Evolutionary conservation across 371 early-diverging fungal species (phyloP).

Genomic region (Mucor saturninus): DNA sequence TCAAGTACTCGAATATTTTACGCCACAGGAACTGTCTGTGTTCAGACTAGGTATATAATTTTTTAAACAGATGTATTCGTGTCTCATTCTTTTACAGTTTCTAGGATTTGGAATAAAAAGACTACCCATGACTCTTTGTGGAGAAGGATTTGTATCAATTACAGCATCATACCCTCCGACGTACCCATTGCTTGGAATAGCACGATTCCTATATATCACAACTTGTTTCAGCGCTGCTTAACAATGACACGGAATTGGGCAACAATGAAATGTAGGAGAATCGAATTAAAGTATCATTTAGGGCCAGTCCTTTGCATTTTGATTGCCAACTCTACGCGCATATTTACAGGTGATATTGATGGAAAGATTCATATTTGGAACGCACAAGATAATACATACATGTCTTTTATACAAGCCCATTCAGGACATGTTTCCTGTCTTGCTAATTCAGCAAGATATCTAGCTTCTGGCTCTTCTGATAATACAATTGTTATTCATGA

Average conservation of each 20-base stretch:
- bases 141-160: slow-evolving; percentile 21
- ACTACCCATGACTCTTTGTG: slow-evolving; percentile 19
- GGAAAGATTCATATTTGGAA: slow-evolving; percentile 80
- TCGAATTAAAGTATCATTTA: slow-evolving; percentile 18
- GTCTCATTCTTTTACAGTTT: slow-evolving; percentile 3
- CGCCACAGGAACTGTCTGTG: slow-evolving; percentile 21
- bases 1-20: slow-evolving; percentile 10
- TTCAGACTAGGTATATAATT: slow-evolving; percentile 18
- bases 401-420: slow-evolving; percentile 58
- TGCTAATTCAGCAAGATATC: slow-evolving; percentile 63
- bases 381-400: slow-evolving; percentile 45
- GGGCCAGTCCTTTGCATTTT: slow-evolving; percentile 27
- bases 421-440: slow-evolving; percentile 77
- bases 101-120: slow-evolving; percentile 22
- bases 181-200: neutral
- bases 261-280: slow-evolving; percentile 15
- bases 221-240: slow-evolving; percentile 19
- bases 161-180: slow-evolving; percentile 14
- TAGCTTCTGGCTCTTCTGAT: slow-evolving; percentile 84
- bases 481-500: slow-evolving; percentile 35
- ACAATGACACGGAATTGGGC: slow-evolving; percentile 22
- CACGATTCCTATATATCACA: slow-evolving; percentile 11
- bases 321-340: slow-evolving; percentile 30
- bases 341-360: slow-evolving; percentile 83
- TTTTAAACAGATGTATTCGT: neutral